These are phyloP conservation scores for Oryza meridionalis DNA, from an alignment of 176 grass and related monocot species.

Conservation along the genomic window DNA sequence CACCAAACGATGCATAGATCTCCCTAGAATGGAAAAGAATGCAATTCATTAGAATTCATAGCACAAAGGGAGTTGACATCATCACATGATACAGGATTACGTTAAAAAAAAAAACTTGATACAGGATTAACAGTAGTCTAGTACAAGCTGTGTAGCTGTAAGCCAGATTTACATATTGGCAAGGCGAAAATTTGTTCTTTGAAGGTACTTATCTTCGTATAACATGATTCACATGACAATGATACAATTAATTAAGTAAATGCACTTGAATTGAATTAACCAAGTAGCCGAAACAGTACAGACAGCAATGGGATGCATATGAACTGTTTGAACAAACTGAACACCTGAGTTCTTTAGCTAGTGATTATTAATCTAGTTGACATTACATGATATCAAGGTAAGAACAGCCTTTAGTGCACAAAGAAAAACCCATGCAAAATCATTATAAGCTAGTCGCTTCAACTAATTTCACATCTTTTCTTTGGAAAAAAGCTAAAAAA, in stretches of 20 bases:
- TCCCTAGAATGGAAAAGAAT: slow-evolving; percentile 26
- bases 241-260: not conserved
- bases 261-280: not conserved
- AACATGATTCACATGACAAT: not conserved
- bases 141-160: not conserved
- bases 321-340: not conserved
- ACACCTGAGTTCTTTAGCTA: not conserved
- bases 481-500: too few relatives aligned
- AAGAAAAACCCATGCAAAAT: not conserved
- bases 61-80: not conserved
- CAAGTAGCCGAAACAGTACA: not conserved
- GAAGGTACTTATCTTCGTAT: not conserved
- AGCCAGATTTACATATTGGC: not conserved
- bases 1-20: slow-evolving; percentile 74
- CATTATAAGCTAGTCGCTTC: not conserved
- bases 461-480: not conserved
- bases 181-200: not conserved
- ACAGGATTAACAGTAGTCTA: not conserved
- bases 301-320: not conserved
- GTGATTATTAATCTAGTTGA: not conserved
- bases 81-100: not conserved
- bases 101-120: too few relatives aligned
- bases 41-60: not conserved
- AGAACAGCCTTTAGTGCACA: not conserved
- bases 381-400: not conserved